These are phyloP conservation scores for Fibroporia radiculosa DNA, from an alignment of 768 basidiomycete species.

Conservation along the genomic window DNA sequence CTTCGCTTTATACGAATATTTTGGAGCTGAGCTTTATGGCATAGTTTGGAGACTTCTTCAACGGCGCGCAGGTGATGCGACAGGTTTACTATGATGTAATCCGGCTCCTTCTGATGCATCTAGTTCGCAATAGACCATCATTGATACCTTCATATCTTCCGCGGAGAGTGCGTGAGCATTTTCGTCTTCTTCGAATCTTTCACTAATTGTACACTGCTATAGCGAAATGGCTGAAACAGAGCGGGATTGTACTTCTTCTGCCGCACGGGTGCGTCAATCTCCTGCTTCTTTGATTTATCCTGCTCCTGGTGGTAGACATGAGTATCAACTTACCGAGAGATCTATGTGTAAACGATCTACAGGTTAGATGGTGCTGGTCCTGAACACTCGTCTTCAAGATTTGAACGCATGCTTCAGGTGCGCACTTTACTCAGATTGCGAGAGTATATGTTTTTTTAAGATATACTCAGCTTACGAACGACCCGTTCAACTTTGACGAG, in stretches of 20 bases:
- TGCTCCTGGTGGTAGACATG: background rate
- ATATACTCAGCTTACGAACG: conserved; percentile 64
- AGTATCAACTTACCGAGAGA: background rate
- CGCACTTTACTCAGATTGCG: conserved; percentile 3
- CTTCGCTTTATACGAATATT: background rate
- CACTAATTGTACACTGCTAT: background rate
- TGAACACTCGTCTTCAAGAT: conserved; percentile 83
- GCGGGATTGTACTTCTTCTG: conserved; percentile 76
- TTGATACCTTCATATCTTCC: conserved; percentile 84
- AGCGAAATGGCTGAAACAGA: conserved; percentile 95
- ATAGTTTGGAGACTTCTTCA: conserved; percentile 89
- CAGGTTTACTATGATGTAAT: background rate
- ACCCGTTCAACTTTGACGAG: conserved; percentile 37
- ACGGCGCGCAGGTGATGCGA: conserved; percentile 60
- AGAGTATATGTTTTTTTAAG: background rate
- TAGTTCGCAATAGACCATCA: conserved; percentile 47
- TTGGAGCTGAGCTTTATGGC: background rate
- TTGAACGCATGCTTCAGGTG: conserved; percentile 90
- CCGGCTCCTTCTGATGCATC: background rate
- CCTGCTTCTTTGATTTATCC: background rate
- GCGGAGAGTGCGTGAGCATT: conserved; percentile 77
- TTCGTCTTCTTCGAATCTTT: background rate
- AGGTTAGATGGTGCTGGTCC: conserved; percentile 84
- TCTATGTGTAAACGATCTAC: background rate
- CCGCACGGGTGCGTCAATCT: conserved; percentile 56